Evolutionary conservation across 768 basidiomycete species (phyloP).

Genomic region (Lyophyllum atratum): DNA sequence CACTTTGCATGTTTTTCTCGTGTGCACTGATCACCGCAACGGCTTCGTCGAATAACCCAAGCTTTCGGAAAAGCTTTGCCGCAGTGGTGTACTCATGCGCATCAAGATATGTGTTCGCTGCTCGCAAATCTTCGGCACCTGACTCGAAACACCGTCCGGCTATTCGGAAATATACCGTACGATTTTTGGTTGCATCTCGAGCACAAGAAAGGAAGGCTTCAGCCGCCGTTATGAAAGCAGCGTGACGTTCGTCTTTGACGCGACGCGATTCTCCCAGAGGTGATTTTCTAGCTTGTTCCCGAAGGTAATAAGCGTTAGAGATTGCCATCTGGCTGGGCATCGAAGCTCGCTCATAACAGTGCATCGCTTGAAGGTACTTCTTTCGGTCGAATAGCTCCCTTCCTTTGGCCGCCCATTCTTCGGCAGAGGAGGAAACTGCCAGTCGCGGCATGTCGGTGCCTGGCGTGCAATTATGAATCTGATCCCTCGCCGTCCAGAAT

Average conservation of each 20-base stretch:
- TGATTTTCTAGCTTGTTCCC: constrained; percentile 48
- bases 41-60: constrained; percentile 54
- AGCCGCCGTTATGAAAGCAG: constrained; percentile 47
- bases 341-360: constrained; percentile 53
- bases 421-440: constrained; percentile 51
- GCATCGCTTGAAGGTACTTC: constrained; percentile 53
- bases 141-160: constrained; percentile 50
- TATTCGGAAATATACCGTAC: constrained; percentile 37
- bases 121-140: constrained; percentile 39
- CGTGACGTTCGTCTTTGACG: constrained; percentile 20
- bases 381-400: constrained; percentile 39
- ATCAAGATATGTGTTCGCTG: constrained; percentile 43
- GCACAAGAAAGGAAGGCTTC: constrained; percentile 50
- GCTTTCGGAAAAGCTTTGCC: constrained; percentile 50
- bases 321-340: constrained; percentile 43
- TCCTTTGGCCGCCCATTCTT: constrained; percentile 38
- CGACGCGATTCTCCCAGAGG: constrained; percentile 20
- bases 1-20: constrained; percentile 27
- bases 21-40: constrained; percentile 43
- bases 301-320: constrained; percentile 54
- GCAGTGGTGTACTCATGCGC: constrained; percentile 46
- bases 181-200: constrained; percentile 27
- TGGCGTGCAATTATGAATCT: constrained; percentile 51
- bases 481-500: constrained; percentile 49
- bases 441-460: constrained; percentile 52